Percentiles rank a stretch among this genome's conserved stretches.
Conservation (phyloP, 2,329 filamentous ascomycete species). For the Cyanodermella asteris region DNA sequence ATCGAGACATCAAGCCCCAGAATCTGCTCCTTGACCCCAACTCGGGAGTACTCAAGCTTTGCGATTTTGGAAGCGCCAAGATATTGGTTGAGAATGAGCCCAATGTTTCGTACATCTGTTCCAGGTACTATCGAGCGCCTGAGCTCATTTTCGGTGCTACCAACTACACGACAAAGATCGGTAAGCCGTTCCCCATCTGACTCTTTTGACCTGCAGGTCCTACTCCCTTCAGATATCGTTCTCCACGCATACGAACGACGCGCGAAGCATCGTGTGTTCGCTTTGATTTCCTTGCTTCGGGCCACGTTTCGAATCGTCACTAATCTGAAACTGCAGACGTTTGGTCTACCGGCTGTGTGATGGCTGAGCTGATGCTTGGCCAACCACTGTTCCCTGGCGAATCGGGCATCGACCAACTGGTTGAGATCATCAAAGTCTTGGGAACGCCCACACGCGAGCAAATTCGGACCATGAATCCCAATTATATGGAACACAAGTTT, state of each 20-base stretch:
- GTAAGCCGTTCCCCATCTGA: too few species aligned
- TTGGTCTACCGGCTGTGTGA: slow-evolving; percentile 97
- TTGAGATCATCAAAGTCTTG: slow-evolving; percentile 98
- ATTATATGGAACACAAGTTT: slow-evolving; percentile 99
- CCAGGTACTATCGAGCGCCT: slow-evolving; percentile 90
- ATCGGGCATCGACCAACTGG: slow-evolving; percentile 92
- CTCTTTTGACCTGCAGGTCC: slow-evolving; percentile 1
- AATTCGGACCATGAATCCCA: slow-evolving; percentile 98
- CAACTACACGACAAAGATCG: slow-evolving; percentile 99
- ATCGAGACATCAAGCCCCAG: slow-evolving; percentile 97
- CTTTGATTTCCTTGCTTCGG: background rate
- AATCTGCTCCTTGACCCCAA: slow-evolving; percentile 84
- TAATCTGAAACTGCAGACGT: slow-evolving; percentile 44
- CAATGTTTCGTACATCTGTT: slow-evolving; percentile 99
- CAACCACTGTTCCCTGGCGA: slow-evolving; percentile 95
- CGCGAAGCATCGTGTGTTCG: background rate
- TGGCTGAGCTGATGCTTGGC: slow-evolving; percentile 97
- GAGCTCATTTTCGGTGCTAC: slow-evolving; percentile 97
- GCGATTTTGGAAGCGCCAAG: slow-evolving; percentile 97
- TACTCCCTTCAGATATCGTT: too few species aligned
- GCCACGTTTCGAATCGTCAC: slow-evolving; percentile 1
- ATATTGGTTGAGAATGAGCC: slow-evolving; percentile 97
- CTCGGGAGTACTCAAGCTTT: slow-evolving; percentile 84
- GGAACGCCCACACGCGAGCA: slow-evolving; percentile 93
- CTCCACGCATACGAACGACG: background rate